Base-by-base conservation (phyloP, 345 rosid species). In the Excoecaria agallocha region DNA sequence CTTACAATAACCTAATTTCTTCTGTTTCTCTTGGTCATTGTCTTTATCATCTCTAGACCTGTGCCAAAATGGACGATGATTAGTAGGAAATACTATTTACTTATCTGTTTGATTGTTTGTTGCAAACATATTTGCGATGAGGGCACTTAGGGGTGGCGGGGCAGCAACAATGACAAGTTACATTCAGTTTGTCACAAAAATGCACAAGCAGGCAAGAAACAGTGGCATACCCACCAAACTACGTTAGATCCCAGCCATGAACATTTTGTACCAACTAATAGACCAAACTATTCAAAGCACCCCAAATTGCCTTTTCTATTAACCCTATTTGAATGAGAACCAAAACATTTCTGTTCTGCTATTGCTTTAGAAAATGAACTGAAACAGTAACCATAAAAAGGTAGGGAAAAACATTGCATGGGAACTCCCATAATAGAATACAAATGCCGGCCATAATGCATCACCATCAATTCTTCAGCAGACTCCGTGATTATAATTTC, bases 1-100 rank as follows among this genome's bases (percentile, higher is more conserved):
- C 87, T 83, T 82, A 80, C 87, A 79, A 30, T 57, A 45, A 77
- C 75, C 59, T 65, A 37, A 77, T 75, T 68, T 77, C 86, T 72
- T 75, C 41, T 0, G 52, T 77, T 74, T 78, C 79, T 59, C 61
- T 41, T 10, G 58, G 69, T 72, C 81, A 64, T 55, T 57, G 72
- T 74, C 80, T 72, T 76, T 6, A 12, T 75, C 68, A 73, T 77
- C 76, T 73, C 74, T 79, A 61, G 73, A 76, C 84, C 86, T 83
- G 79, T 57, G 4, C 69, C 72, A 69, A 35, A 35, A 30, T 6
- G 22, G 30, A 51, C 25, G 12, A 68, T 22, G 12, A 49, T 51
- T 30, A 68, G 2, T 51, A 5, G 3, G 1, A 35, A 35, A 63
- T 6, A n/a, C 3, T 63, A 1, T 37, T 63, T 12, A 38, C n/a